Evolutionary conservation across 768 basidiomycete species (phyloP).

Genomic region (Amanita rubescens): DNA sequence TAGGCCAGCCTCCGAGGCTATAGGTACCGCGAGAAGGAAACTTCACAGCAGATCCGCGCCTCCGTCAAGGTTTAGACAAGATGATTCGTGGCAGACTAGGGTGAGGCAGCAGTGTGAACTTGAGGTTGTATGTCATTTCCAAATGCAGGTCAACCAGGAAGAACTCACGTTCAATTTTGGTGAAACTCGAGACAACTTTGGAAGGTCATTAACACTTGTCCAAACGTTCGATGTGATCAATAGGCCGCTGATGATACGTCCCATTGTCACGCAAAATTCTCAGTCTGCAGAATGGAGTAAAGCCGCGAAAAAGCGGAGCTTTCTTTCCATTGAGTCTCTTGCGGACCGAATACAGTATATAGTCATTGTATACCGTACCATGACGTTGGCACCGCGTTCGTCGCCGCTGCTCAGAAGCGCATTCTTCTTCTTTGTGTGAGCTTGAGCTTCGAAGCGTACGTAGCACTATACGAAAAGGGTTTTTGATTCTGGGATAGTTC

Average conservation of each 20-base stretch:
- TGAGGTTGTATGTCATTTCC: neutral
- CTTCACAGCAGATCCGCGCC: neutral
- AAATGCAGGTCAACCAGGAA: neutral
- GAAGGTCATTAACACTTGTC: too few species aligned
- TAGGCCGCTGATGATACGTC: too few species aligned
- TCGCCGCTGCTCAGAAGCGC: neutral
- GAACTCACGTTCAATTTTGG: too few species aligned
- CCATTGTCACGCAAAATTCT: too few species aligned
- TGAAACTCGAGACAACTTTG: too few species aligned
- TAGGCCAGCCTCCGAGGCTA: neutral
- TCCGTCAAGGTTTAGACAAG: neutral
- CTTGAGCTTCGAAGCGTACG: neutral
- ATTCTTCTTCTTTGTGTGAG: neutral
- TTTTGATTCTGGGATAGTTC: neutral
- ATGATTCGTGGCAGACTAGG: neutral
- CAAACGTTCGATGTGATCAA: too few species aligned
- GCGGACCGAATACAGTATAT: too few species aligned
- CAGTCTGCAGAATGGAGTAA: too few species aligned
- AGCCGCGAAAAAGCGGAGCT: too few species aligned
- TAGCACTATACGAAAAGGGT: neutral
- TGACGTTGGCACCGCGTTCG: neutral
- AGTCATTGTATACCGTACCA: too few species aligned
- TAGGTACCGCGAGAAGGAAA: neutral
- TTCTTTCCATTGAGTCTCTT: too few species aligned
- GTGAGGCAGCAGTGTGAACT: neutral